These are phyloP conservation scores for Tulasnella sp. DNA, from an alignment of 768 basidiomycete genomes.

Conservation along the genomic window DNA sequence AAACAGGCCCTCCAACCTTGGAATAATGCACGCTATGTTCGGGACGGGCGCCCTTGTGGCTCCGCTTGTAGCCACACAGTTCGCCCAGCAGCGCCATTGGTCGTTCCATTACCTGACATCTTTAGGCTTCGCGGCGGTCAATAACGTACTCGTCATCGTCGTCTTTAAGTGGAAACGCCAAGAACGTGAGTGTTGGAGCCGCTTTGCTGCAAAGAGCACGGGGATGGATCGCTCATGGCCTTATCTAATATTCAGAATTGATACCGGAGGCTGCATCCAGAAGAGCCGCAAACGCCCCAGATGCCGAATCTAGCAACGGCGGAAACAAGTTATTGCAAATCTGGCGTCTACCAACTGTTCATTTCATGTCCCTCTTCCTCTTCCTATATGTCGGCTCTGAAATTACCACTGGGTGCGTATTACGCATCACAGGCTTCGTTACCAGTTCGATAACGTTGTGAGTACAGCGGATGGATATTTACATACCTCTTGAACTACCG, in stretches of 20 bases:
- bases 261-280: neutral
- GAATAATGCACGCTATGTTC: constrained; percentile 54
- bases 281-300: neutral
- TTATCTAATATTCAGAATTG: neutral
- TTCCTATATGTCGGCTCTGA: constrained; percentile 19
- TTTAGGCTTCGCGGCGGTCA: constrained; percentile 31
- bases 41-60: constrained; percentile 43
- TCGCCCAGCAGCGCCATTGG: constrained; percentile 34
- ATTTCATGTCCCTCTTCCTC: constrained; percentile 17
- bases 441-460: too few species aligned
- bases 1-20: constrained; percentile 54
- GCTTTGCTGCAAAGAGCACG: neutral
- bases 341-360: constrained; percentile 11
- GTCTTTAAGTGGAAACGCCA: constrained; percentile 26
- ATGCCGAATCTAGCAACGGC: neutral
- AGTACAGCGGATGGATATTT: constrained; percentile 41
- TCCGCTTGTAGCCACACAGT: constrained; percentile 47
- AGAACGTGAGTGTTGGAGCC: constrained; percentile 25
- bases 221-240: neutral
- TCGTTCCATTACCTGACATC: constrained; percentile 37
- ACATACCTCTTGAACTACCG: constrained; percentile 40
- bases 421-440: neutral
- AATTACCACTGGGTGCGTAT: constrained; percentile 14
- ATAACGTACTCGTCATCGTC: constrained; percentile 21
- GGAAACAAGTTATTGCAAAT: constrained; percentile 11